A percentile compares a stretch with the other conserved stretches of the same genome.
These are phyloP conservation scores for Trichothecium sympodiale DNA, from an alignment of 2,329 filamentous ascomycete species.

Conservation along the genomic window DNA sequence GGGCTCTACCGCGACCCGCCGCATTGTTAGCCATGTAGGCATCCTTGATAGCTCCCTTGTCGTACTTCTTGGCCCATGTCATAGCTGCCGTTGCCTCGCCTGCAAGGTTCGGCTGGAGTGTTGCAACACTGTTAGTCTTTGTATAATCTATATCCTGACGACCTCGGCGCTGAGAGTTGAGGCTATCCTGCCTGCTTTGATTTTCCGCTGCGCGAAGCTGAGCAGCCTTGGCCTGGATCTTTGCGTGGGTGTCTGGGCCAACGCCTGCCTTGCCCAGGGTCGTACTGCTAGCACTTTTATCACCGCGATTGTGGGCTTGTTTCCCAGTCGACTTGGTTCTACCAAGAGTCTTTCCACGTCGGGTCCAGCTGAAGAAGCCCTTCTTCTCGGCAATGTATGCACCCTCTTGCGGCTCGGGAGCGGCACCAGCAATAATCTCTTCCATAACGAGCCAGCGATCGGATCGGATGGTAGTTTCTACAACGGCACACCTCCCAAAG, in stretches of 20 bases:
- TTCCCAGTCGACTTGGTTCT: constrained; percentile 64
- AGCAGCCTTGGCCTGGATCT: constrained; percentile 82
- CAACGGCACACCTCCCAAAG: constrained; percentile 84
- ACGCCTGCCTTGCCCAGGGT: constrained; percentile 69
- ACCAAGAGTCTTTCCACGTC: constrained; percentile 48
- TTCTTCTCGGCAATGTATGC: constrained; percentile 96
- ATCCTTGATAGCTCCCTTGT: constrained; percentile 75
- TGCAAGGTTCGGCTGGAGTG: constrained; percentile 72
- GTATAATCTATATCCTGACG: constrained; percentile 47
- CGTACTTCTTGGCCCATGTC: constrained; percentile 95
- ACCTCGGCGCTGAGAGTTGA: constrained; percentile 33
- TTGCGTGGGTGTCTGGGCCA: constrained; percentile 82
- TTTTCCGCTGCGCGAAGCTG: constrained; percentile 66
- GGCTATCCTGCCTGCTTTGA: constrained; percentile 37
- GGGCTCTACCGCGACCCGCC: constrained; percentile 53
- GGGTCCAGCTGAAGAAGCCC: constrained; percentile 80
- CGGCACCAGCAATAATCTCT: constrained; percentile 89
- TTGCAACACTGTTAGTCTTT: constrained; percentile 87
- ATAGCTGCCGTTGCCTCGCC: constrained; percentile 85
- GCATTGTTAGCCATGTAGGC: constrained; percentile 70
- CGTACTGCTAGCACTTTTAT: constrained; percentile 28
- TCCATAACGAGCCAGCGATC: constrained; percentile 92
- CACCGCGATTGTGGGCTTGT: constrained; percentile 35
- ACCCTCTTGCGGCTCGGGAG: constrained; percentile 69
- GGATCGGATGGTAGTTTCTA: constrained; percentile 74